These are phyloP conservation scores for Botrytis paeoniae DNA, from an alignment of 2,329 filamentous ascomycete species.

Conservation along the genomic window DNA sequence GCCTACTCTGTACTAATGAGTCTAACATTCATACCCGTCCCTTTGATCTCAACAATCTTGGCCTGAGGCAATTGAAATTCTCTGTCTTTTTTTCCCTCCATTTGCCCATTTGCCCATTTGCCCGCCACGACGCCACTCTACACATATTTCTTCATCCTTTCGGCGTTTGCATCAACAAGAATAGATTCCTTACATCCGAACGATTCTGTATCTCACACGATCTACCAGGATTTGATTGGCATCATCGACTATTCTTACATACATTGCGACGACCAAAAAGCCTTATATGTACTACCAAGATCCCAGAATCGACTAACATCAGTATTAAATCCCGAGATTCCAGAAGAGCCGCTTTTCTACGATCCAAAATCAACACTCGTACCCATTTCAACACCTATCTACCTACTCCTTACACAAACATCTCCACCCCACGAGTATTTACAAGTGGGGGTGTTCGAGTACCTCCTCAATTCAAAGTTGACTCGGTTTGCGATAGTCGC, in stretches of 20 bases:
- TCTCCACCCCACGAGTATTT: neutral
- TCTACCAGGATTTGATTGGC: conserved; percentile 6
- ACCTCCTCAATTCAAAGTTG: neutral
- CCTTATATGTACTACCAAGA: neutral
- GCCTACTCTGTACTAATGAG: too few species aligned
- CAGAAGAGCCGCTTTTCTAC: neutral
- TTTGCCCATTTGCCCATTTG: too few species aligned
- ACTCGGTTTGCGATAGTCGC: neutral
- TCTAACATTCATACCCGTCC: neutral
- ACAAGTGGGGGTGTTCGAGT: neutral
- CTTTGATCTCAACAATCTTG: neutral
- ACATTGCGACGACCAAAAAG: neutral
- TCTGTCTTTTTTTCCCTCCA: neutral
- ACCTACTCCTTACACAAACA: neutral
- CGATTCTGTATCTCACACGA: neutral
- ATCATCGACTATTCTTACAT: neutral
- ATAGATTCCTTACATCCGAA: conserved; percentile 7
- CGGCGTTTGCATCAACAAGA: conserved; percentile 1
- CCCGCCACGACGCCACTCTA: neutral
- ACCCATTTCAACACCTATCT: neutral
- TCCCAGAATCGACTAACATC: neutral
- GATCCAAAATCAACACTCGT: neutral
- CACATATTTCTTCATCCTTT: neutral
- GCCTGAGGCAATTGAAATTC: conserved; percentile 3
- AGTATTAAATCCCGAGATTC: neutral